A percentile compares a stretch with the other conserved stretches of the same genome.
These are phyloP conservation scores for Dimocarpus longan DNA, from an alignment of 345 rosid genomes.

Conservation along the genomic window DNA sequence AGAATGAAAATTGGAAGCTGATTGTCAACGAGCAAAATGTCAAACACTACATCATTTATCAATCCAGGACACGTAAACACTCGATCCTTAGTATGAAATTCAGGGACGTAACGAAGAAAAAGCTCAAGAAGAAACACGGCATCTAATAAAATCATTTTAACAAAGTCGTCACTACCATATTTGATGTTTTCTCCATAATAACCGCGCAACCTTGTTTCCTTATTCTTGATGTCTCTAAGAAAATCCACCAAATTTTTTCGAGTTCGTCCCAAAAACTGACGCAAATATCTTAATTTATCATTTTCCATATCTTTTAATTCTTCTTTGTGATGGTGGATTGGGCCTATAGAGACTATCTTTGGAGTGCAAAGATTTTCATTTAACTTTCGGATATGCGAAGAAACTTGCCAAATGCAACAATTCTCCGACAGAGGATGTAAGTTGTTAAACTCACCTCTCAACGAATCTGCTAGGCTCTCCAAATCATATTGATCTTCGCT, in stretches of 20 bases:
- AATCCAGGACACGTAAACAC: not conserved
- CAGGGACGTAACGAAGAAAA: not conserved
- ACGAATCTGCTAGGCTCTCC: not conserved
- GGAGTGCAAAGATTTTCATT: not conserved
- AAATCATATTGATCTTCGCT: too few species aligned
- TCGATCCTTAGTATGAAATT: not conserved
- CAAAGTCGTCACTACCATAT: not conserved
- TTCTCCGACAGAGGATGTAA: not conserved
- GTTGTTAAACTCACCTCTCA: not conserved
- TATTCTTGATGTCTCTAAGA: too few species aligned
- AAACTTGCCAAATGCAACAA: conserved; percentile 6
- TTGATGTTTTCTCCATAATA: not conserved
- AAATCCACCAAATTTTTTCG: too few species aligned
- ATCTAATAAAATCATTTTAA: not conserved
- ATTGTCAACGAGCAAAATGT: not conserved
- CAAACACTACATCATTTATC: not conserved
- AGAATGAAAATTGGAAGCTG: not conserved
- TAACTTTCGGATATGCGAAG: not conserved
- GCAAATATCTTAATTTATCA: too few species aligned
- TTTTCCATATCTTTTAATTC: too few species aligned
- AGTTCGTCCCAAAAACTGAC: too few species aligned
- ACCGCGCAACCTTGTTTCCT: not conserved
- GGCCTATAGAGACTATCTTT: too few species aligned
- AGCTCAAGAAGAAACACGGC: not conserved
- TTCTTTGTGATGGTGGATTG: conserved; percentile 10